Evolutionary conservation across 805 yeast species (phyloP), one percentile per base, ranked within the genome.

Genomic region (Pichia thaimueangensis): DNA sequence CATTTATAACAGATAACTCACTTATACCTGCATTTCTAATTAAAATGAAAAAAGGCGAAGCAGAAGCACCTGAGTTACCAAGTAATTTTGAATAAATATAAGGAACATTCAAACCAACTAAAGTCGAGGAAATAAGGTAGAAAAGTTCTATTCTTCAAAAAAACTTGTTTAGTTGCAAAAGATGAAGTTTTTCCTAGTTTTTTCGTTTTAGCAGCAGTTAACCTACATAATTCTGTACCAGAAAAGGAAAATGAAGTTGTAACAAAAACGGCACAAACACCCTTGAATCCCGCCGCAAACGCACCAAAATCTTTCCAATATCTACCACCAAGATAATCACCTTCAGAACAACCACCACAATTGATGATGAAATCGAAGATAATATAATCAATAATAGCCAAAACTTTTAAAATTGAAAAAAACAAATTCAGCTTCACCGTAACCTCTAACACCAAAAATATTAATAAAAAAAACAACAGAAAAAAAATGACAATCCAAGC

Each of bases 31-130:
- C 81, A 42, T 68, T 62, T n/a, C 69, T 63, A 40, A 81, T 74
- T 31, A 87, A 86, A 57, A 82, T 71, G 47, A 81, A 87, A 55
- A 80, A 82, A n/a, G 89, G 89, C 17, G 78, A 67, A 34, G 74
- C 70, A 50, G 76, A 76, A 28, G 64, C 67, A 36, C 71, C 68
- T 5, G 68, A 55, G 1, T 71, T 53, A 33, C 80, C 79, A 45
- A 78, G 62, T 20, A 69, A 55, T 51, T 74, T 65, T 3, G 64
- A 60, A 50, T 73, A 69, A 56, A 66, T 62, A 60, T 71, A 74
- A 37, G 87, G 86, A 38, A 79, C 82, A 15, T 75, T 62, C 47
- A 78, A 64, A 42, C 82, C 80, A 53, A 78, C 61, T 54, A 78
- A 59, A 36, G 74, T 62, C 50, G 78, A 64, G 7, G 78, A 70